Percentiles rank a stretch among this genome's conserved stretches.
phyloP scores from a whole-genome alignment of 345 rosid genomes.

The Jatropha curcas region DNA sequence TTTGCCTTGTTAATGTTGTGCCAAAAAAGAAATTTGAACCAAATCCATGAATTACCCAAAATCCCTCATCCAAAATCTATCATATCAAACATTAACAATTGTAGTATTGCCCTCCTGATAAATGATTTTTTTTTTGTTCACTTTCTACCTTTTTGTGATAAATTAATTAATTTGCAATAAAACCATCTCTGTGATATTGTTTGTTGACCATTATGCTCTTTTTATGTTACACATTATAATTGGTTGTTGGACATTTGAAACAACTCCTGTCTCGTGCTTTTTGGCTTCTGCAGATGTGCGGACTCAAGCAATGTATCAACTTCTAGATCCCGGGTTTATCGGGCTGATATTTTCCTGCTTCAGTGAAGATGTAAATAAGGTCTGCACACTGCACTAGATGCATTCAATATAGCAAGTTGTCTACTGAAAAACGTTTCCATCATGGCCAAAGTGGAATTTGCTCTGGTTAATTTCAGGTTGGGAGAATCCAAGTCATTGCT shows the following conservation, averaged over 20 bases:
- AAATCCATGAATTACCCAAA: too few species aligned
- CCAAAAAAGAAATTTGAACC: too few species aligned
- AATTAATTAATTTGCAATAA: background rate
- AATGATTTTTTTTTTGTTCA: background rate
- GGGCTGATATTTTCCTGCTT: slow-evolving; percentile 96
- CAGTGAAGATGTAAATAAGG: slow-evolving; percentile 90
- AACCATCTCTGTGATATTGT: background rate
- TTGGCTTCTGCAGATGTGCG: slow-evolving; percentile 77
- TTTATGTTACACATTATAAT: background rate
- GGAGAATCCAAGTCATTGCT: slow-evolving; percentile 95
- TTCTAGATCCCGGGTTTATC: slow-evolving; percentile 91
- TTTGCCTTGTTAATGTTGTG: too few species aligned
- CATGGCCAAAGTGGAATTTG: slow-evolving; percentile 15
- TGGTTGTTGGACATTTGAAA: slow-evolving; percentile 19
- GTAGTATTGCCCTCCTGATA: background rate
- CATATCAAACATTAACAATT: too few species aligned
- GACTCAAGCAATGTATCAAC: slow-evolving; percentile 98
- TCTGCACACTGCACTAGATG: slow-evolving; percentile 39
- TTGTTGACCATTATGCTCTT: background rate
- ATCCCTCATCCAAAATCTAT: too few species aligned
- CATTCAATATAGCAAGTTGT: slow-evolving; percentile 9
- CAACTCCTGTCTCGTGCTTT: slow-evolving; percentile 1
- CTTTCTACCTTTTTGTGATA: background rate
- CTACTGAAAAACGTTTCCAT: slow-evolving; percentile 9
- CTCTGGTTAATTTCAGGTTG: slow-evolving; percentile 56